phyloP scores from a whole-genome alignment of 768 basidiomycete species.

The Xerocomus spinulosus region DNA sequence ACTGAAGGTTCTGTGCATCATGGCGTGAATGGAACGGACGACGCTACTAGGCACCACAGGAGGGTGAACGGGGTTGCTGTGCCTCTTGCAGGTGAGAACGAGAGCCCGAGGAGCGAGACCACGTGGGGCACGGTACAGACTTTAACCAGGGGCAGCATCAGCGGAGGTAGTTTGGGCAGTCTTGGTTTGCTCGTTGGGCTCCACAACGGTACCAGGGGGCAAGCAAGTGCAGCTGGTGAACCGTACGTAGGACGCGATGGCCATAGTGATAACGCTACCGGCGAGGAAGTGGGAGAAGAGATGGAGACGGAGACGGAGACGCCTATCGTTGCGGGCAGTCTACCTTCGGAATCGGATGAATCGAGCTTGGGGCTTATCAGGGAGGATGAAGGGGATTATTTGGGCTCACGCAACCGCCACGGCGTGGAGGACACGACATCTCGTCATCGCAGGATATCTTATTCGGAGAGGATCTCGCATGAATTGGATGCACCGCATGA shows the following conservation, averaged over 20 bases:
- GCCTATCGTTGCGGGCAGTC: conserved; percentile 17
- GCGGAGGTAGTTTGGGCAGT: conserved; percentile 24
- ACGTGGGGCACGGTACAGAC: conserved; percentile 35
- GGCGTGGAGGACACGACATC: conserved; percentile 7
- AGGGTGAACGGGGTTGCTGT: conserved; percentile 6
- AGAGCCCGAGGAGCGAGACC: conserved; percentile 32
- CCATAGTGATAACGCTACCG: conserved; percentile 6
- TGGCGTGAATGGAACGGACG: conserved; percentile 8
- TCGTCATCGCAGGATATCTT: conserved; percentile 17
- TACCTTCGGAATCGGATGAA: conserved; percentile 17
- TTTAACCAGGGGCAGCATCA: conserved; percentile 14
- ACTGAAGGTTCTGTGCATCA: conserved; percentile 11
- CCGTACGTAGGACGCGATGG: conserved; percentile 18
- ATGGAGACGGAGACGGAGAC: conserved; percentile 18
- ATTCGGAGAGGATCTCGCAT: conserved; percentile 16
- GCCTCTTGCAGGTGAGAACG: conserved; percentile 16
- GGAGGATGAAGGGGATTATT: conserved; percentile 27
- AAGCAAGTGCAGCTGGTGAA: conserved; percentile 17
- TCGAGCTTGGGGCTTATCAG: conserved; percentile 30
- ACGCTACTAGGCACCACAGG: conserved; percentile 6
- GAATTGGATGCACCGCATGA: conserved; percentile 10
- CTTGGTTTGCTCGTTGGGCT: conserved; percentile 29
- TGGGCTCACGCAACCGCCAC: conserved; percentile 9
- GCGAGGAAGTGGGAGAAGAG: conserved; percentile 18
- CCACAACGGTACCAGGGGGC: conserved; percentile 27